Base-by-base conservation (phyloP, 371 early-diverging fungal species). In the Zopfochytrium polystomum region DNA sequence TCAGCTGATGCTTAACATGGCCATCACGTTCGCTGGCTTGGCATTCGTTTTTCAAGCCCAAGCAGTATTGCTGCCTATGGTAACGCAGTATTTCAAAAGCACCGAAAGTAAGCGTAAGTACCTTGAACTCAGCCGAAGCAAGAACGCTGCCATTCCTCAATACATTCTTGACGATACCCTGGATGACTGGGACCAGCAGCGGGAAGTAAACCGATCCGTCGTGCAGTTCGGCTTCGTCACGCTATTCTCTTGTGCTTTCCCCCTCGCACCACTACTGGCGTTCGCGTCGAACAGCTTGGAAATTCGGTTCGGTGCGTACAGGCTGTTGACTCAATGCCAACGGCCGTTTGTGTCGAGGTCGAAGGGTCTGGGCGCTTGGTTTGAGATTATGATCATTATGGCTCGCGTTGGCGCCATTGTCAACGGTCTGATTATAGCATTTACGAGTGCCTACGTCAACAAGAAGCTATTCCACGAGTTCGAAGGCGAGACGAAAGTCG, bases 141-240 rank as follows among this genome's bases (percentile, higher is more conserved):
- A 20, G 46, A 35, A 2, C 48, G 13, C 43, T 56, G 27, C 2
- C 56, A 34, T 29, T 23, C 80, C 80, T 9, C 81, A 79, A 48
- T 77, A 76, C 72, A 68, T 71, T 23, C 60, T 66, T 42, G 82
- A 82, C 55, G 78, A 71, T 31, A 30, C 65, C 15, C 64, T 82
- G 49, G 42, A 46, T 0, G 63, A 55, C 18, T 66, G 67, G 55
- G 47, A 69, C 30, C 67, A 62, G 58, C 65, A 63, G 11, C 9
- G 33, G 0, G 59, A 58, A 47, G 55, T 51, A 23, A 51, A 30
- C n/a, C 6, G 58, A 22, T 52, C 66, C 70, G 72, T 79, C 29
- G 61, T 80, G 9, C 82, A 84, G 62, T 81, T 74, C 70, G 85
- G 85, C 7, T 82, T 76, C 66, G 68, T 83, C 29, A 56, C 71